A percentile compares a stretch with the other conserved stretches of the same genome.
Conservation (phyloP, 208 protist species). For the Phytomonas serpens region DNA sequence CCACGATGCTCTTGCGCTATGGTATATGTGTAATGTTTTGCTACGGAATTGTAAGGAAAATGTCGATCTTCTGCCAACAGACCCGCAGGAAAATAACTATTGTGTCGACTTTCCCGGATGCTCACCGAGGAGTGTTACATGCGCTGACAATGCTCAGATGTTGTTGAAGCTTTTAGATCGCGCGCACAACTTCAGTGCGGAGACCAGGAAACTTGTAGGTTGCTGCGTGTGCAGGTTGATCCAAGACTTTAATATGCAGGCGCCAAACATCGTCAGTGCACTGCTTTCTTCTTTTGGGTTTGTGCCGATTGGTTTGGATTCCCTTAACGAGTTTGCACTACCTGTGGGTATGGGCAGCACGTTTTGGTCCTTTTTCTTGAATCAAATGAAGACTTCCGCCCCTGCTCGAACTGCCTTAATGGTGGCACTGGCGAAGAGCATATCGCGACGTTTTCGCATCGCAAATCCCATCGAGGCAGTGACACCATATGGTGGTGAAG, state of each 20-base stretch:
- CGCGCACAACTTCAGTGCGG: slow-evolving; percentile 70
- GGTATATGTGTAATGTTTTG: slow-evolving; percentile 84
- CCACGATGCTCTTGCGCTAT: slow-evolving; percentile 83
- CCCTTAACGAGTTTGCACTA: slow-evolving; percentile 69
- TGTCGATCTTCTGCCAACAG: slow-evolving; percentile 78
- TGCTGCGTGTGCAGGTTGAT: slow-evolving; percentile 86
- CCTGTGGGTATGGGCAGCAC: slow-evolving; percentile 72
- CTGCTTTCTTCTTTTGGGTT: slow-evolving; percentile 76
- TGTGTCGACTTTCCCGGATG: slow-evolving; percentile 72
- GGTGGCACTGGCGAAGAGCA: slow-evolving; percentile 70
- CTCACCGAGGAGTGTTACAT: slow-evolving; percentile 56
- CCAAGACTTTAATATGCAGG: slow-evolving; percentile 88
- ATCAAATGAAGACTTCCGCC: slow-evolving; percentile 78
- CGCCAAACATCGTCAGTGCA: slow-evolving; percentile 69
- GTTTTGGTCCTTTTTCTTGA: slow-evolving; percentile 82
- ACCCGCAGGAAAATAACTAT: slow-evolving; percentile 83
- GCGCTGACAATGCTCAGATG: slow-evolving; percentile 83
- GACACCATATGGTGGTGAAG: slow-evolving; percentile 27
- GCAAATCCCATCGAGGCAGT: slow-evolving; percentile 62
- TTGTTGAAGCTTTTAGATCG: slow-evolving; percentile 79
- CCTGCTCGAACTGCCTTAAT: slow-evolving; percentile 81
- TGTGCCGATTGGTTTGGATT: slow-evolving; percentile 49
- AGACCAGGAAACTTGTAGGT: slow-evolving; percentile 81
- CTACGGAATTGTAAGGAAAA: slow-evolving; percentile 71
- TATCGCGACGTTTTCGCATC: slow-evolving; percentile 76